Evolutionary conservation across 2,329 filamentous ascomycete genomes (phyloP).

Genomic region (Westerdykella aurantiaca): DNA sequence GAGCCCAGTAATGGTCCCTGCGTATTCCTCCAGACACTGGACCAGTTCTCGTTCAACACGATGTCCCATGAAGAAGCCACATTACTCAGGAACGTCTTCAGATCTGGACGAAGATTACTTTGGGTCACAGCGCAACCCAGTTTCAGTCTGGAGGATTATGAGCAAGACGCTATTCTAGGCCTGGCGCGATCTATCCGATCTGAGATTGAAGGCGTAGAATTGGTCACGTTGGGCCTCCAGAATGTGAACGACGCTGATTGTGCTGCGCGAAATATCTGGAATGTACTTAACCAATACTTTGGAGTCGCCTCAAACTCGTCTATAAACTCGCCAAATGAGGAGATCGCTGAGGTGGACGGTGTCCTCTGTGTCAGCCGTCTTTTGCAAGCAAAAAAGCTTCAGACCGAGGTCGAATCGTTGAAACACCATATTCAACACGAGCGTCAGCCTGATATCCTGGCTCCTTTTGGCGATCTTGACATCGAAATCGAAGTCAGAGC

Average conservation of each 20-base stretch:
- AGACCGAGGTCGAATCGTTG: conserved; percentile 18
- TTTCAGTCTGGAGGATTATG: background rate
- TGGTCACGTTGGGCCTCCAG: background rate
- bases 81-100: background rate
- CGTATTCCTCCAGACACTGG: background rate
- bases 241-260: background rate
- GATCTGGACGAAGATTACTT: no score
- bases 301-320: no score
- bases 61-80: background rate
- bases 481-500: no score
- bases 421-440: background rate
- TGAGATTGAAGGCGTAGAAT: background rate
- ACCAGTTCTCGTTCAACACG: background rate
- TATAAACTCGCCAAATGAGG: background rate
- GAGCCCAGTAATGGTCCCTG: background rate
- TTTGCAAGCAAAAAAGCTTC: background rate
- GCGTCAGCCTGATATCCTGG: background rate
- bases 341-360: background rate
- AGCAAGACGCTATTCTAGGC: background rate
- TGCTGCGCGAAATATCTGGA: background rate
- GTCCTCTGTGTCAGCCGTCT: conserved; percentile 1
- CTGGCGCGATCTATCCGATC: background rate
- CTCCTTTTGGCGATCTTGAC: no score
- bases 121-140: no score
- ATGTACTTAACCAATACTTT: no score